Percentiles rank a stretch among this genome's conserved stretches.
Conservation (phyloP, 2,329 filamentous ascomycete genomes). For the Lanzia echinophila region DNA sequence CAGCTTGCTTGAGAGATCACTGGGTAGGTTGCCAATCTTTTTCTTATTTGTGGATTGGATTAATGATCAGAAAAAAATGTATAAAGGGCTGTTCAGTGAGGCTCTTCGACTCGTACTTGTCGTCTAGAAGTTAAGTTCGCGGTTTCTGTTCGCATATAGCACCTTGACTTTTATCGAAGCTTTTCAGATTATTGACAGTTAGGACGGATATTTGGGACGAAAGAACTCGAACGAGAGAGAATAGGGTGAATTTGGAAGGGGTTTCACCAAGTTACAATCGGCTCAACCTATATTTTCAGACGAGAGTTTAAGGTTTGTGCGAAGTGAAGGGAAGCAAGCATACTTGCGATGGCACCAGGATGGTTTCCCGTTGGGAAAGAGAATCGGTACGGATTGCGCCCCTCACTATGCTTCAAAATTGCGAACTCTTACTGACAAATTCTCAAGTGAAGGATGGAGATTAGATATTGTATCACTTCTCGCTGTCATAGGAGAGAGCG, state of each 20-base stretch:
- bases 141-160: no score
- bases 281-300: neutral
- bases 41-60: neutral
- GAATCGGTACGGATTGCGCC: constrained; percentile 2
- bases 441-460: constrained; percentile 38
- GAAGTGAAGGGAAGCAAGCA: neutral
- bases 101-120: no score
- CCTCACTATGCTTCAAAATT: neutral
- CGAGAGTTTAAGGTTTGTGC: neutral
- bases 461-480: constrained; percentile 57
- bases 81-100: no score
- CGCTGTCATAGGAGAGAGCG: constrained; percentile 55
- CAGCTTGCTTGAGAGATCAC: neutral
- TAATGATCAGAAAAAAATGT: neutral
- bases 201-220: no score
- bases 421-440: neutral
- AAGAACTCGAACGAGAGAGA: no score
- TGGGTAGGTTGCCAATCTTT: neutral
- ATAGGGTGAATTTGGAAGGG: no score
- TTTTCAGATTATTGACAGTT: no score
- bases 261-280: neutral
- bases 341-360: constrained; percentile 17
- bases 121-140: no score
- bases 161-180: no score
- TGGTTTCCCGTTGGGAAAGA: constrained; percentile 9